Percentiles rank a stretch among this genome's conserved stretches.
Conservation (phyloP, 768 basidiomycete species). For the Pleurotus tuoliensis region DNA sequence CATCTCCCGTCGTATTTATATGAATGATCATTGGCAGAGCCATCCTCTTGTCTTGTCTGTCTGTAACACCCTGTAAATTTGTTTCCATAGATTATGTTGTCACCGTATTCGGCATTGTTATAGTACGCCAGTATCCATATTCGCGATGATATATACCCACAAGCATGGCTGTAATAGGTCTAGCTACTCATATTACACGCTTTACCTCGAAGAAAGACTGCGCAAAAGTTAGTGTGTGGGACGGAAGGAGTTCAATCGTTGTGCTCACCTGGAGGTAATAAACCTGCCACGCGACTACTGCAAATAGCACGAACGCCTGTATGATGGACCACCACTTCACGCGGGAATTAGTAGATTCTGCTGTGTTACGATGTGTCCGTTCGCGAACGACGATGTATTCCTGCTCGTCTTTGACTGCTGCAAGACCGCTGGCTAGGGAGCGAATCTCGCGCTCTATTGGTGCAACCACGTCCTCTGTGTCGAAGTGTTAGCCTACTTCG, state of each 20-base stretch:
- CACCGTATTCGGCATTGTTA: conserved; percentile 1
- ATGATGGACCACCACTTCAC: conserved; percentile 99
- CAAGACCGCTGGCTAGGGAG: conserved; percentile 70
- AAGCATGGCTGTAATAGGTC: not conserved
- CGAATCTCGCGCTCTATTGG: conserved; percentile 97
- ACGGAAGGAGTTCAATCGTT: no score
- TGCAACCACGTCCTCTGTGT: conserved; percentile 67
- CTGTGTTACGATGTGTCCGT: conserved; percentile 88
- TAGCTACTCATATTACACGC: conserved; percentile 62
- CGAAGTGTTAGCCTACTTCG: not conserved
- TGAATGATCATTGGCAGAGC: not conserved
- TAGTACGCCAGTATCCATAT: not conserved
- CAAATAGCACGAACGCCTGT: conserved; percentile 82
- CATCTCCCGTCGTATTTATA: conserved; percentile 9
- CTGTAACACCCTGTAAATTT: not conserved
- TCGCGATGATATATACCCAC: not conserved
- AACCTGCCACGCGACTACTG: conserved; percentile 94
- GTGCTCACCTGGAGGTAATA: conserved; percentile 85
- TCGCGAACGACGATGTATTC: conserved; percentile 98
- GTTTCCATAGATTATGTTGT: conserved; percentile 7
- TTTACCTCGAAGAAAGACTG: conserved; percentile 89
- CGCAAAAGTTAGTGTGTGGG: not conserved
- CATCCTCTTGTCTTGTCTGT: not conserved
- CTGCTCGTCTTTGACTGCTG: conserved; percentile 95
- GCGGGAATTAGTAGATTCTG: conserved; percentile 87